These are phyloP conservation scores for Biscutella laevigata DNA, from an alignment of 441 rosid genomes.

Conservation along the genomic window DNA sequence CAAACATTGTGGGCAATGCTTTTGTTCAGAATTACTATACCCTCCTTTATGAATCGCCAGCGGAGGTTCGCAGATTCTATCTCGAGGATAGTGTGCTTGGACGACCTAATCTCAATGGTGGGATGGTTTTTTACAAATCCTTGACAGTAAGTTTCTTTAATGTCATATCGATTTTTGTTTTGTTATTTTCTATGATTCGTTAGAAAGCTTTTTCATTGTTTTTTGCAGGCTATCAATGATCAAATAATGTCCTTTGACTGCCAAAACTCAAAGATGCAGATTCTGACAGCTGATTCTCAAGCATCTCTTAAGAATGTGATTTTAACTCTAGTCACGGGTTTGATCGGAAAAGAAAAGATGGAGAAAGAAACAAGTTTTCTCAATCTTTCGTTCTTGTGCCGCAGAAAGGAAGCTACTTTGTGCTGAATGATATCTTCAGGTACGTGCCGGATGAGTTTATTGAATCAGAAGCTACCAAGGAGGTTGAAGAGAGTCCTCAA, in stretches of 20 bases:
- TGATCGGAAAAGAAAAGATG: slow-evolving; percentile 32
- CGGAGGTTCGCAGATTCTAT: slow-evolving; percentile 36
- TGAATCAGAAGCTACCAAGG: slow-evolving; percentile 18
- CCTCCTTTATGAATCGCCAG: slow-evolving; percentile 28
- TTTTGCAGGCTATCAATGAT: slow-evolving; percentile 41
- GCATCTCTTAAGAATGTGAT: slow-evolving; percentile 35
- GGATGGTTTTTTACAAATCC: slow-evolving; percentile 39
- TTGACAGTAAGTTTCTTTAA: slow-evolving; percentile 31
- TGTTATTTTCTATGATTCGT: no score
- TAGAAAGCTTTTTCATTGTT: slow-evolving; percentile 11
- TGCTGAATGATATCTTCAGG: slow-evolving; percentile 49
- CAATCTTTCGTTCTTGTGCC: slow-evolving; percentile 56
- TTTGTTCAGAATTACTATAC: slow-evolving; percentile 45
- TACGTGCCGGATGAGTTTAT: slow-evolving; percentile 32
- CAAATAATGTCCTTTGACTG: slow-evolving; percentile 38
- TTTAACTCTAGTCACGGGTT: slow-evolving; percentile 45
- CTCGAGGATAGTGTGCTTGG: slow-evolving; percentile 39
- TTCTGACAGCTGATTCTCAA: slow-evolving; percentile 47
- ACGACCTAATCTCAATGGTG: slow-evolving; percentile 38
- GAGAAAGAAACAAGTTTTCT: slow-evolving; percentile 34
- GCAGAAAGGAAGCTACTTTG: slow-evolving; percentile 35
- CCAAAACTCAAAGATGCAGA: slow-evolving; percentile 34
- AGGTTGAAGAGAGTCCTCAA: slow-evolving; percentile 16
- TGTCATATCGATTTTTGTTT: no score
- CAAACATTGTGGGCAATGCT: slow-evolving; percentile 35